Base-by-base conservation (phyloP, 129 eudicot species). In the Flaveria trinervia region DNA sequence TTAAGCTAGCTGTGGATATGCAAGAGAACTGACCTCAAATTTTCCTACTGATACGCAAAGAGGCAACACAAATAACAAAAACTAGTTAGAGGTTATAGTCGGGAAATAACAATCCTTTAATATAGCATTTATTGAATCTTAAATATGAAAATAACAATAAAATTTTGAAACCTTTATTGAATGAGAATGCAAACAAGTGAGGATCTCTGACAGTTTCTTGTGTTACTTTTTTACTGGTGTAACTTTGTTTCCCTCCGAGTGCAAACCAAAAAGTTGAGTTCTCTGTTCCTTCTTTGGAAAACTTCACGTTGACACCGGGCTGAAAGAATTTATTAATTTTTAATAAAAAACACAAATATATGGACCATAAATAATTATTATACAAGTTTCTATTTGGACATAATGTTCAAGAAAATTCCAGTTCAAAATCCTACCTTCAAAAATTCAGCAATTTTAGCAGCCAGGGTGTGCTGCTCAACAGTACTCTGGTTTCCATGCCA, bases 241-340 rank as follows among this genome's bases (percentile, higher is more conserved):
- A 95, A 67, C 82, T 78, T 84, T 89, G 96, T 85, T 95, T 95
- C 75, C 96, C 99, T 70, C 99, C 99, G 71, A 95, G 87, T 41
- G 97, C 87, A 79, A 86, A 87, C 99, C 99, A 95, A 79, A 95
- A 95, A 18, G 89, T 72, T 52, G 97, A 92, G 90, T 84, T 95
- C 82, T 95, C 99, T 20, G 99, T 92, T 85, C 99, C 99, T 86
- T 95, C 99, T 85, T 95, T 95, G 26, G 96, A 89, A 79, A 86
- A 88, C 80, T 95, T 95, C 75, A 88, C 79, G 44, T 77, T 57
- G 44, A 83, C 85, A 48, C 97, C 99, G 9, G 99, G 97, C 99
- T 93, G 84, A 77, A 79, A 44, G 41, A 36, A 67, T 56, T 56
- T 56, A 18, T 48, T 39, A 36, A 7, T 22, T 18, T 26, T 62